A percentile compares a stretch with the other conserved stretches of the same genome.
Evolutionary conservation across 2,329 filamentous ascomycete species (phyloP).

Genomic region (Nemania serpens): DNA sequence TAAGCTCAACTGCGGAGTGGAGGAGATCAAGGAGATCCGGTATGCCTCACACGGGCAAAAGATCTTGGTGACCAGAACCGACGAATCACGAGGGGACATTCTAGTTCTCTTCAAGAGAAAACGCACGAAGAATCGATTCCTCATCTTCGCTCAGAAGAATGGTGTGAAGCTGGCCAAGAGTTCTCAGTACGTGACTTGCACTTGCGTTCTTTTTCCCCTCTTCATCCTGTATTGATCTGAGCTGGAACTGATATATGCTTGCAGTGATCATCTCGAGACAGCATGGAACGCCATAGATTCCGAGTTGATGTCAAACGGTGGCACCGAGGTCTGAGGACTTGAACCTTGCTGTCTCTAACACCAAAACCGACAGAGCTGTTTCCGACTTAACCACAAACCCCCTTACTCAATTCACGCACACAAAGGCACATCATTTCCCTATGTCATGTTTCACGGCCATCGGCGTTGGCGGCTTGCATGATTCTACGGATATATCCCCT

Average conservation of each 20-base stretch:
- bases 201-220: background rate
- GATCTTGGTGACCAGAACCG: conserved; percentile 48
- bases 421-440: background rate
- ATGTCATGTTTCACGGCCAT: conserved; percentile 1
- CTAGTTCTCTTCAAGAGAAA: conserved; percentile 58
- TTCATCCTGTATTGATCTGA: background rate
- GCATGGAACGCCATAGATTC: conserved; percentile 39
- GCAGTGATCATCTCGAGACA: conserved; percentile 35
- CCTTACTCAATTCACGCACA: background rate
- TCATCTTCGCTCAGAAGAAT: conserved; percentile 52
- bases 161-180: conserved; percentile 48
- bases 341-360: background rate
- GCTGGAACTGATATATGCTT: conserved; percentile 2
- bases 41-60: conserved; percentile 50
- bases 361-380: background rate
- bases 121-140: conserved; percentile 57
- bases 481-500: conserved; percentile 23
- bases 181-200: conserved; percentile 45
- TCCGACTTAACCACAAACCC: background rate
- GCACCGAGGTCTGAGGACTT: conserved; percentile 21
- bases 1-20: conserved; percentile 54
- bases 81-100: conserved; percentile 50
- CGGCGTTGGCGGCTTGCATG: conserved; percentile 21
- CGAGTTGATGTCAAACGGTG: conserved; percentile 34
- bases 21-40: conserved; percentile 52